Evolutionary conservation across 163 green algal species (phyloP).

Genomic region (Volvox carteri): DNA sequence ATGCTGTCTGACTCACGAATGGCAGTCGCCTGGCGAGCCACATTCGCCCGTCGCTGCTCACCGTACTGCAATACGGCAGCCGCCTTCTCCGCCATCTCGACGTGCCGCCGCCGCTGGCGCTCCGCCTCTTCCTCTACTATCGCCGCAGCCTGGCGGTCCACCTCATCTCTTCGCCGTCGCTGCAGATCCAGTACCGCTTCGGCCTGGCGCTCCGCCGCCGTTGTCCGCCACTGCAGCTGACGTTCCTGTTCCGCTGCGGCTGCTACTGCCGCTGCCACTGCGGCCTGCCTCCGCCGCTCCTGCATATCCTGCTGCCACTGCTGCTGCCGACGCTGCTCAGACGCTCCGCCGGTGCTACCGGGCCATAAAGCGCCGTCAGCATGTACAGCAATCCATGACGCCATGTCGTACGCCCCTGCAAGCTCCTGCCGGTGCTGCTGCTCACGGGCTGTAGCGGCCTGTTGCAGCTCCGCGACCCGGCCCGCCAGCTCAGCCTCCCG

Average conservation of each 20-base stretch:
- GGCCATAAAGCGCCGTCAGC: no score
- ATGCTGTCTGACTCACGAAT: background rate
- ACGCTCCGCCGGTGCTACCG: background rate
- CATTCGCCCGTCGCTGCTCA: background rate
- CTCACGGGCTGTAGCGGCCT: background rate
- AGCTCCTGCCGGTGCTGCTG: background rate
- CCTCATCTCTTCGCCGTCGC: background rate
- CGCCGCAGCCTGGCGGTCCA: background rate
- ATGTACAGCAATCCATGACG: background rate
- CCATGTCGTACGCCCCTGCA: background rate
- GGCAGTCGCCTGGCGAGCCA: background rate
- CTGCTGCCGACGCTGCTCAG: background rate
- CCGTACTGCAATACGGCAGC: background rate
- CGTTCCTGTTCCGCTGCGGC: background rate
- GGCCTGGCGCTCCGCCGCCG: background rate
- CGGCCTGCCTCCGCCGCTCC: background rate
- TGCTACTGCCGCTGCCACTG: background rate
- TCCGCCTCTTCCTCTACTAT: background rate
- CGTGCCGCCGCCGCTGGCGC: background rate
- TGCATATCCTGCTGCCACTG: background rate
- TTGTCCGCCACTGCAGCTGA: background rate
- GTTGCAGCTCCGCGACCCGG: background rate
- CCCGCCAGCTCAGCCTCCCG: background rate
- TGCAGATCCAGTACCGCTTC: background rate
- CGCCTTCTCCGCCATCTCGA: background rate